phyloP scores from a whole-genome alignment of 2,329 filamentous ascomycete species.

The Lasiodiplodia theobromae region DNA sequence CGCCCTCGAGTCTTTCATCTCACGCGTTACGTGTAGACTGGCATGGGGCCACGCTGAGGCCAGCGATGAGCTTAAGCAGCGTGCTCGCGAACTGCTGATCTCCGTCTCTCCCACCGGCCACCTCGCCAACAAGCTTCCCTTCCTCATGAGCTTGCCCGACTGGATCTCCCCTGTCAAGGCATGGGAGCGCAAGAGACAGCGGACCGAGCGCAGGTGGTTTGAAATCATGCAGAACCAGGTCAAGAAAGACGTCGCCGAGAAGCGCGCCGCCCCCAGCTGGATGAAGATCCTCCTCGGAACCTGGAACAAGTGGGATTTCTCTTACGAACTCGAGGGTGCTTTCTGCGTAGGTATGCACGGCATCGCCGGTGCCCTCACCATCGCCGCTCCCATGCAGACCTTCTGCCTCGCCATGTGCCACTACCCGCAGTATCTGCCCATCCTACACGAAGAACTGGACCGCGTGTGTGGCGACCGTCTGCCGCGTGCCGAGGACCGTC shows the following conservation, averaged over 20 bases:
- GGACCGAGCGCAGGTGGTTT: slow-evolving; percentile 54
- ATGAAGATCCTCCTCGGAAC: slow-evolving; percentile 53
- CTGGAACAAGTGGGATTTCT: slow-evolving; percentile 49
- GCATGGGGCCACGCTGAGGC: slow-evolving; percentile 55
- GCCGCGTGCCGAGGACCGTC: slow-evolving; percentile 46
- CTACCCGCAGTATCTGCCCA: slow-evolving; percentile 52
- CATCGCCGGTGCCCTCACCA: slow-evolving; percentile 55
- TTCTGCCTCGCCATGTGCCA: slow-evolving; percentile 56
- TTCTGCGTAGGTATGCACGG: slow-evolving; percentile 58
- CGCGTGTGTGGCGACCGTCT: slow-evolving; percentile 49
- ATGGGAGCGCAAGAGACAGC: slow-evolving; percentile 53
- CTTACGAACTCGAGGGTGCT: slow-evolving; percentile 53
- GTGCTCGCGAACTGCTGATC: slow-evolving; percentile 55
- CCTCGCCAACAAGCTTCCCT: slow-evolving; percentile 54
- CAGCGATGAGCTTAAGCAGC: slow-evolving; percentile 56
- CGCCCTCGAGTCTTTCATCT: slow-evolving; percentile 53
- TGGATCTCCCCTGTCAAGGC: slow-evolving; percentile 52
- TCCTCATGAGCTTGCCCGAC: slow-evolving; percentile 54
- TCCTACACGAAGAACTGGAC: slow-evolving; percentile 51
- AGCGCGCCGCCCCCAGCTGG: slow-evolving; percentile 50
- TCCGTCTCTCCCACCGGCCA: slow-evolving; percentile 56
- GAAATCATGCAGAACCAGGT: slow-evolving; percentile 54
- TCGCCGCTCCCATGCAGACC: slow-evolving; percentile 56
- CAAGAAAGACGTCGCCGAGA: slow-evolving; percentile 41
- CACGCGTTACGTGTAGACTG: slow-evolving; percentile 55